Base-by-base conservation (phyloP, 2,329 filamentous ascomycete genomes). In the Sporothrix phasma region DNA sequence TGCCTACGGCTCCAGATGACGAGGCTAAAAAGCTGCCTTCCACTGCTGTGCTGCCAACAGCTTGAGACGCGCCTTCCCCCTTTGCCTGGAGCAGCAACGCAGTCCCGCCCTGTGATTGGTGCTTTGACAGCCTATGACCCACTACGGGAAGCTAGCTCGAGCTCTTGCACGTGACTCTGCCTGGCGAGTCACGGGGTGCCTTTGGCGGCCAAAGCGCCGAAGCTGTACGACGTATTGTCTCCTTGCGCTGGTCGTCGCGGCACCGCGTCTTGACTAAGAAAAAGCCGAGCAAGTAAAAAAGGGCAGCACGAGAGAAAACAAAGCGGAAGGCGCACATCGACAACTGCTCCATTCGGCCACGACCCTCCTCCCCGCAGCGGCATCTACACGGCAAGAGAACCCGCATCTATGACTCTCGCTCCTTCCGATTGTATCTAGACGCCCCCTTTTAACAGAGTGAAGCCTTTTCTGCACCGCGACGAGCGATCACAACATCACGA, bases 21-120 rank as follows among this genome's bases (percentile, higher is more conserved):
- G 80, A 81, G 78, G 79, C 79, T 79, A 76, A 74, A 67, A 76
- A 77, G 78, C 77, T 80, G 78, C 78, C 79, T 80, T 76, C 72
- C 70, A 63, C 46, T 37, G 31, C 41, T 47, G 63, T 26, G 49
- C 46, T 66, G 63, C 60, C 46, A 49, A 34, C 34, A 34, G 37
- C 19, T 51, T 41, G 43, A 62, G 51, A 65, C 66, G 64, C 66
- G 66, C 56, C 41, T 24, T 5, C 60, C 53, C 37, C 61, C 43
- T 26, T 64, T 64, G 60, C 58, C 66, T 59, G 13, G 59, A 41
- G 24, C 13, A 31, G 34, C 39, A 31, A 26, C 34, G 54, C 56
- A 37, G 17, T 39, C 7, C 22, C 10, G 17, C 7, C 29, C 13
- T 63, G 2, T 34, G 37, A 66, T 66, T 66, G 65, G 65, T n/a